Evolutionary conservation across 176 grass and related monocot genomes (phyloP).

Genomic region (Zea luxurians): DNA sequence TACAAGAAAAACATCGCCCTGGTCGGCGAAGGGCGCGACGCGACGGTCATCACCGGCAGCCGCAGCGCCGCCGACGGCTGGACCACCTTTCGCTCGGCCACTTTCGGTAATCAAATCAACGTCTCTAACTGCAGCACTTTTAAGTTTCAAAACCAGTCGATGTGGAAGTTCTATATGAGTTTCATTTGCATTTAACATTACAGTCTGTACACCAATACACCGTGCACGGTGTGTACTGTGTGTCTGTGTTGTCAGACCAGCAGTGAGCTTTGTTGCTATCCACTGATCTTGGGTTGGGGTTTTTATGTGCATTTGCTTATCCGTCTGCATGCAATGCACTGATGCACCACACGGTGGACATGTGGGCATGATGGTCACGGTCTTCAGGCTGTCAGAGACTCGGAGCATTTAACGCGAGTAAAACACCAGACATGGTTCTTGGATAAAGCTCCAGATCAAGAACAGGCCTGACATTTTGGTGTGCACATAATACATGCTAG

Average conservation of each 20-base stretch:
- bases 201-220: too few relatives aligned
- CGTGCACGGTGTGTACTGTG: too few relatives aligned
- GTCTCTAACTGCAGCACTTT: background rate
- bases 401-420: background rate
- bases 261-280: constrained; percentile 20
- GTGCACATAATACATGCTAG: background rate
- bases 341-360: background rate
- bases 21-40: constrained; percentile 51
- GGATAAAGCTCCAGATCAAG: background rate
- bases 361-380: background rate
- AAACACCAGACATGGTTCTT: background rate
- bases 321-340: too few relatives aligned
- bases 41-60: constrained; percentile 73
- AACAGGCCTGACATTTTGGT: too few relatives aligned
- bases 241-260: background rate
- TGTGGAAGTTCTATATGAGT: too few relatives aligned
- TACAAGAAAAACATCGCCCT: constrained; percentile 60
- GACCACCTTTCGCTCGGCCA: constrained; percentile 74
- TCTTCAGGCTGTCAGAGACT: background rate
- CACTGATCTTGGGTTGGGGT: background rate
- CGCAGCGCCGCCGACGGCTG: constrained; percentile 57
- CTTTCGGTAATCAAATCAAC: constrained; percentile 48
- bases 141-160: background rate
- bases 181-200: too few relatives aligned
- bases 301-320: too few relatives aligned